Base-by-base conservation (phyloP, 2,329 filamentous ascomycete species). In the Fragosphaeria purpurea region DNA sequence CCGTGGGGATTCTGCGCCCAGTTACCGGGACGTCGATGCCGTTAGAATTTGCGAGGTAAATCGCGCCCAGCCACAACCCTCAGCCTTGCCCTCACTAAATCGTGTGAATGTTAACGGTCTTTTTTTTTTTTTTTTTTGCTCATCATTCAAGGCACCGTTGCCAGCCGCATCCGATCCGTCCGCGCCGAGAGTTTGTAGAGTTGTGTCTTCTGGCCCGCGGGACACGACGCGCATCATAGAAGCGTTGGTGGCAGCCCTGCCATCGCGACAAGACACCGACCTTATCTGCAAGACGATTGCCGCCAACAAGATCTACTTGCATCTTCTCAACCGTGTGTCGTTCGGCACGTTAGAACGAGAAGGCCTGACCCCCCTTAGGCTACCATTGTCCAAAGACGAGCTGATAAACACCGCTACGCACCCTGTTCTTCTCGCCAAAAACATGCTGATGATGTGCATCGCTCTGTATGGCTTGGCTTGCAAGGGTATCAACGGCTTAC, bases 381-480 rank as follows among this genome's bases (percentile, higher is more conserved):
- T 42, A 31, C 41, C 41, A n/a, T 42, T n/a, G 8, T 42, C 41
- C 8, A 13, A n/a, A 7, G 41, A 13, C n/a, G 41, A 42, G 30
- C 41, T 42, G 41, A 42, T 9, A n/a, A 31, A 42, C 30, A 7
- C 41, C n/a, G 41, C 12, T 13, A 42, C 41, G 8, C 41, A 69
- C 53, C 66, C 64, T 5, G 59, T 66, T 10, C 50, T 62, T 4
- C 55, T 68, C 31, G 66, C 65, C 7, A 58, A 60, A 38, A 60
- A 58, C 35, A 60, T 68, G 31, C 55, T 69, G 22, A 47, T 61
- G 11, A 50, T 67, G 9, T 63, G 55, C 8, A 57, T 50, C 13
- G 60, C 60, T 33, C 52, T 68, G 30, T 64, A 67, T 52, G 58
- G 59, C 35, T 43, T 60, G 7, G n/a, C 50, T 53, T 7, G 55